Conservation (phyloP, 495 filamentous ascomycete genomes). For the Penicillium steckii region DNA sequence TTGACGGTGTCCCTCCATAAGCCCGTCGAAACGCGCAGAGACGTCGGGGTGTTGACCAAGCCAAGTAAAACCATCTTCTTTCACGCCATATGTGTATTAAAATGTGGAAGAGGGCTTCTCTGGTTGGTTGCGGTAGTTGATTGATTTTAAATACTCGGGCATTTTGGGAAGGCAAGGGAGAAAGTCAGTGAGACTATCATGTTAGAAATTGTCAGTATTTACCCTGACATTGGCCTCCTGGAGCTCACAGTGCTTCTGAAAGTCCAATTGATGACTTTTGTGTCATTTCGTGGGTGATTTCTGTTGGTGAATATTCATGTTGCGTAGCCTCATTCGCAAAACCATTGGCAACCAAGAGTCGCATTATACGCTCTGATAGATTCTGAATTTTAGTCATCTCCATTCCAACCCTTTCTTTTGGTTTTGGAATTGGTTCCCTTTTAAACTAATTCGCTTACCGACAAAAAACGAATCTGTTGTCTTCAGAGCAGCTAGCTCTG, state of each 20-base stretch:
- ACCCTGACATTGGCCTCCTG: no score
- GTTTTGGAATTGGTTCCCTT: background rate
- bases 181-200: background rate
- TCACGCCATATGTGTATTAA: slow-evolving; percentile 34
- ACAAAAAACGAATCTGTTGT: background rate
- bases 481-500: background rate
- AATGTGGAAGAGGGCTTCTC: slow-evolving; percentile 23
- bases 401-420: background rate
- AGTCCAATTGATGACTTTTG: background rate
- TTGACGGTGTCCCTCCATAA: slow-evolving; percentile 24
- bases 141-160: background rate
- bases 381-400: background rate
- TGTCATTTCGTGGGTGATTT: background rate
- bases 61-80: slow-evolving; percentile 24
- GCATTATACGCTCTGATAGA: slow-evolving; percentile 6
- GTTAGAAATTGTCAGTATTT: background rate
- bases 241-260: background rate
- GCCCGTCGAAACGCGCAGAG: slow-evolving; percentile 21
- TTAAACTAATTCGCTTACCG: background rate
- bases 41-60: slow-evolving; percentile 12
- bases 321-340: background rate
- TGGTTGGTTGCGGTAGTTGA: background rate
- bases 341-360: slow-evolving; percentile 1
- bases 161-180: background rate
- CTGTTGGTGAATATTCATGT: background rate